phyloP scores from a whole-genome alignment of 345 rosid species.

The Adansonia digitata region DNA sequence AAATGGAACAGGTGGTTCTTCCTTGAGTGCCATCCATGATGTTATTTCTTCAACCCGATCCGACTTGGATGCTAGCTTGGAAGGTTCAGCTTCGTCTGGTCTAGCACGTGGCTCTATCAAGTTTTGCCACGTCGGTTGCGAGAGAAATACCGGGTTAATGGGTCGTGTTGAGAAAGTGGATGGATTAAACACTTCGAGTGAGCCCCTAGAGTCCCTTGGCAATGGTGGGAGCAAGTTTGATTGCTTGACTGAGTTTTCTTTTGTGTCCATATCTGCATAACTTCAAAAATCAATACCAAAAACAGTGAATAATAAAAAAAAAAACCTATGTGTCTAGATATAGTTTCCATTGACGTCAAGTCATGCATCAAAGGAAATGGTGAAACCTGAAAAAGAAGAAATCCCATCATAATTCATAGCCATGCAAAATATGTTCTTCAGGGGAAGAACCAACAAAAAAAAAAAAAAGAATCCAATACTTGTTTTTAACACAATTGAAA shows the following conservation, averaged over 20 bases:
- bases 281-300: neutral
- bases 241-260: constrained; percentile 36
- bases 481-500: neutral
- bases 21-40: constrained; percentile 94
- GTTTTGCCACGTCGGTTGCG: constrained; percentile 50
- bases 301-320: neutral
- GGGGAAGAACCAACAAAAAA: neutral
- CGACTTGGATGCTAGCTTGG: constrained; percentile 23
- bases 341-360: neutral
- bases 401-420: neutral
- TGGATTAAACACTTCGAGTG: constrained; percentile 85
- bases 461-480: neutral
- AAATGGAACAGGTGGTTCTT: constrained; percentile 20
- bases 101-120: constrained; percentile 33
- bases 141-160: constrained; percentile 40
- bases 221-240: constrained; percentile 31
- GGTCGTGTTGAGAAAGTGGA: constrained; percentile 45
- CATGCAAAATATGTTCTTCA: neutral
- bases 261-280: constrained; percentile 39
- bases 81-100: constrained; percentile 26
- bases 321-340: neutral
- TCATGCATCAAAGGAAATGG: neutral
- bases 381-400: neutral
- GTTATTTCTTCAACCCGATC: constrained; percentile 46
- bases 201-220: constrained; percentile 68